Base-by-base conservation (phyloP, 2,329 filamentous ascomycete genomes). In the Ascosphaera apis region DNA sequence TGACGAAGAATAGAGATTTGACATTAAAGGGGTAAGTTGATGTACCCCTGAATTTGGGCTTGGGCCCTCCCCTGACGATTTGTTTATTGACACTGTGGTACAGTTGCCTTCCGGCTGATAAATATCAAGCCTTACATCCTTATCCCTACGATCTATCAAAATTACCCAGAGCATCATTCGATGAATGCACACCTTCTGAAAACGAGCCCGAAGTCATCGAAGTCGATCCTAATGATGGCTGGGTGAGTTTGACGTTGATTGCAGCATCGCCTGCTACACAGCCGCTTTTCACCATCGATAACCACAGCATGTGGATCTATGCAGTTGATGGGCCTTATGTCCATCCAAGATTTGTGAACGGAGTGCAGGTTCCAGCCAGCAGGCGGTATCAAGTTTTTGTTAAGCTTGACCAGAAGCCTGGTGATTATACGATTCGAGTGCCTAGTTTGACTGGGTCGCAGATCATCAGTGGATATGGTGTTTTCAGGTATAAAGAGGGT, bases 381-480 rank as follows among this genome's bases (percentile, higher is more conserved):
- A 51, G 58, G 35, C 53, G 59, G 6, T 53, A 55, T 33, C 53
- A 57, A 0, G 53, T 51, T 11, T 47, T 62, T 35, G 45, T 62
- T n/a, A 55, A 56, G 37, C 51, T 61, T 3, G 50, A 58, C 43
- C n/a, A n/a, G n/a, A 51, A 59, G 32, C 35, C 45, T 36, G 33
- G 43, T 3, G 45, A 54, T 34, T 61, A 62, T 44, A 54, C 50
- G 0, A 55, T 62, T 21, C 65, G 69, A 2, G 53, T 66, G 19
- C 58, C 63, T 17, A 59, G 63, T 15, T 50, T 53, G 7, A 54
- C 53, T 30, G 52, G 58, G 2, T 58, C 62, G 7, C 69, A 74
- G 47, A 55, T 70, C 31, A 53, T 73, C 19, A 53, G 55, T 7
- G 66, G 61, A 1, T 55, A 59, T 31, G 67, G 63, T 1, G 51